Percentiles rank a stretch among this genome's conserved stretches.
These are phyloP conservation scores for Aspergillus tamarii DNA, from an alignment of 2,329 filamentous ascomycete genomes.

Conservation along the genomic window DNA sequence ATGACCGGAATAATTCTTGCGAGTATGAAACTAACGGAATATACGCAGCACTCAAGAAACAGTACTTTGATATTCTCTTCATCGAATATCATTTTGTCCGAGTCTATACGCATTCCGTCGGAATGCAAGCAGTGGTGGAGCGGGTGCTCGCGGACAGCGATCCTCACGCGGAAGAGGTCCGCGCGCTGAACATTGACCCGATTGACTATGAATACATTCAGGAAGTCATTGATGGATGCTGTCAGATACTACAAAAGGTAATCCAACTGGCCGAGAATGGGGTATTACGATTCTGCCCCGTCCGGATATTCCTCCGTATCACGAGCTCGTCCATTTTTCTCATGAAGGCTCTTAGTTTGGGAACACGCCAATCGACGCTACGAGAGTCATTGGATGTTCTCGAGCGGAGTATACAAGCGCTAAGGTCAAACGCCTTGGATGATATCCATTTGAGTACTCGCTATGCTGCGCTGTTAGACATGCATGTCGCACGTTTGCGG, in stretches of 20 bases:
- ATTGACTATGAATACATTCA: constrained; percentile 60
- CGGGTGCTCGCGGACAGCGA: constrained; percentile 48
- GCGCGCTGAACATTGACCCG: constrained; percentile 50
- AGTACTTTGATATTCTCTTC: constrained; percentile 53
- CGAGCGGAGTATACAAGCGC: constrained; percentile 52
- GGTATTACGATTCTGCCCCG: constrained; percentile 55
- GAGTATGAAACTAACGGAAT: background rate
- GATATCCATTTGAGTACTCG: constrained; percentile 57
- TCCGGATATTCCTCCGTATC: constrained; percentile 57
- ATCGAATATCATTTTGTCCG: constrained; percentile 57
- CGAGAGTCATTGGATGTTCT: constrained; percentile 53
- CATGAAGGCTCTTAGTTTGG: constrained; percentile 55
- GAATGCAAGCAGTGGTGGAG: constrained; percentile 61
- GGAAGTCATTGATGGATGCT: constrained; percentile 59
- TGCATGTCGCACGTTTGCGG: constrained; percentile 47
- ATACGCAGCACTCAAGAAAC: constrained; percentile 30
- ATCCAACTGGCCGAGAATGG: constrained; percentile 51
- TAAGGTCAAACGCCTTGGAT: constrained; percentile 53
- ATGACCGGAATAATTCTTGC: background rate
- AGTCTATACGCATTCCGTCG: constrained; percentile 50
- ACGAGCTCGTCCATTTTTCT: constrained; percentile 60
- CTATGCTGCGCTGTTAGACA: constrained; percentile 54
- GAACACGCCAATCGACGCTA: constrained; percentile 53
- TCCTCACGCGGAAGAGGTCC: constrained; percentile 38
- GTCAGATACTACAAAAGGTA: constrained; percentile 55